Base-by-base conservation (phyloP, 352 stramenopile species). In the Nothophytophthora sp. region DNA sequence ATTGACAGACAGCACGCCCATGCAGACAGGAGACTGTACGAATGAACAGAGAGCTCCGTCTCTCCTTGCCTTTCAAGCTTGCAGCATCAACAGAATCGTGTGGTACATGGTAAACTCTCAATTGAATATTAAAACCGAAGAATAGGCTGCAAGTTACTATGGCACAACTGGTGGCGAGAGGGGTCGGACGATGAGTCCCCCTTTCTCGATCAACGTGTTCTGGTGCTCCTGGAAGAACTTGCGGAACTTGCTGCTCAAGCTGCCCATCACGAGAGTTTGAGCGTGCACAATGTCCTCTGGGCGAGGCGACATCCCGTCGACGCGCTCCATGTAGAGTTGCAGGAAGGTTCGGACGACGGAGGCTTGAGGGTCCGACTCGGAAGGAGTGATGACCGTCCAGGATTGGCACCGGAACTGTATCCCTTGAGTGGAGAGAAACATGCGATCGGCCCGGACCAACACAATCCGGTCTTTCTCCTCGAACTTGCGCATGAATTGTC, bases 401-500 rank as follows among this genome's bases (percentile, higher is more conserved):
- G 44, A 40, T 8, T 61, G 50, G 29, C 55, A 46, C 13, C 42
- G 56, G 20, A 67, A 67, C 4, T 54, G 38, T 0, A 63, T 28
- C 8, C 51, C 20, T 15, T 59, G 60, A 0, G 56, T 54, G 0
- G 61, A 27, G 1, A 52, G 37, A 2, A 54, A 5, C 40, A 67
- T 56, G 8, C 55, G 30, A 11, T 60, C 36, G 1, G 61, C 54
- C 0, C 46, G 20, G 9, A 58, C 34, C 23, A 63, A 54, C 9
- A 67, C 46, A 24, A 51, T 45, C 10, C 25, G 50, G n/a, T 67
- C 50, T 1, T 9, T 1, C 3, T 63, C 50, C 8, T 59, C 50
- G 7, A 63, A 71, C 30, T 41, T 60, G 25, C 64, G 36, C 34
- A 71, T 53, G 43, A 53, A 63, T 51, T 71, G 61, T 1, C 67